A percentile compares a stretch with the other conserved stretches of the same genome.
Evolutionary conservation across 1,284 basidiomycete genomes (phyloP).

Genomic region (Meira nashicola): DNA sequence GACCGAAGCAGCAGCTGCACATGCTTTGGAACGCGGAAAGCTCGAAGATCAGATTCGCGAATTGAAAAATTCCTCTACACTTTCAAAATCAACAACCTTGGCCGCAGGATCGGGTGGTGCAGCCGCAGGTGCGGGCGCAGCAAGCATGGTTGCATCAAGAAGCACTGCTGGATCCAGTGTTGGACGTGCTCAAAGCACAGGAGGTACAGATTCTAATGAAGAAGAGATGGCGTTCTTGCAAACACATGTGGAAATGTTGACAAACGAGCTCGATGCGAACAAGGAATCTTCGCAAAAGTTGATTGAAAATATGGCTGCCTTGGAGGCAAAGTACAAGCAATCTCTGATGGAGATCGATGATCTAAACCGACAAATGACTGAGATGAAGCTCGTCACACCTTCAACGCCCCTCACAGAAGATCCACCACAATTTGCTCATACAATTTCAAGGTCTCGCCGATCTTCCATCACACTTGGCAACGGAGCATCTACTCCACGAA

Average conservation of each 20-base stretch:
- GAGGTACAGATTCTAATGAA: conserved; percentile 8
- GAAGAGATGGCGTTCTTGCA: conserved; percentile 12
- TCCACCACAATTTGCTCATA: conserved; percentile 26
- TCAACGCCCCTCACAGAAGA: conserved; percentile 6
- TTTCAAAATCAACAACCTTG: conserved; percentile 1
- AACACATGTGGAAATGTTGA: conserved; percentile 16
- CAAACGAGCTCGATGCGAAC: conserved; percentile 7
- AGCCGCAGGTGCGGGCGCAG: neutral
- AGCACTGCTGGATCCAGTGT: neutral
- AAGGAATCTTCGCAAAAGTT: conserved; percentile 25
- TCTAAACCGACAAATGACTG: conserved; percentile 55
- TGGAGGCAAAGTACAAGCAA: conserved; percentile 78
- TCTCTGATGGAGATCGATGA: conserved; percentile 83
- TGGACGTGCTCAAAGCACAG: neutral
- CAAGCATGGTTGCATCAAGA: neutral
- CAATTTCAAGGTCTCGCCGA: conserved; percentile 6
- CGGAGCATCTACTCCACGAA: neutral
- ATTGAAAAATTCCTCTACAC: conserved; percentile 8
- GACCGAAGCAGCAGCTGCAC: conserved; percentile 15
- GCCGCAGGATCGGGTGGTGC: neutral
- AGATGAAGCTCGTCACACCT: conserved; percentile 25
- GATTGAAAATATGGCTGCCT: conserved; percentile 57
- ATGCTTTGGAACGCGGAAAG: conserved; percentile 16
- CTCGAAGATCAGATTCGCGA: conserved; percentile 18
- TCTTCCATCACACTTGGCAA: neutral